A percentile compares a stretch with the other conserved stretches of the same genome.
phyloP scores from a whole-genome alignment of 148 eudicot species.

The Cornus suecica region DNA sequence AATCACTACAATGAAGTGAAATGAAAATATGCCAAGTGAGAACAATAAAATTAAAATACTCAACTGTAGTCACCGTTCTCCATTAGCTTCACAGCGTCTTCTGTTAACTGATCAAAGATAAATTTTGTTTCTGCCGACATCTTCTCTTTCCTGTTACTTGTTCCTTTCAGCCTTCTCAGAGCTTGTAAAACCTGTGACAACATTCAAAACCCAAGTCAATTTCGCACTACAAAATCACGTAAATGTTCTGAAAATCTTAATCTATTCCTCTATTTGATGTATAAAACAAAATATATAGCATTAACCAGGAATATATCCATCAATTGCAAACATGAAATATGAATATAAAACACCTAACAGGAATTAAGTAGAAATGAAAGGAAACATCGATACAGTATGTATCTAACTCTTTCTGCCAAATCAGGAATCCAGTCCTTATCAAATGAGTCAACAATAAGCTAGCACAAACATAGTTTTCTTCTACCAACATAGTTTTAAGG shows the following conservation, averaged over 20 bases:
- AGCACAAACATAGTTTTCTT: too few species aligned
- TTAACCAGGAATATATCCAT: neutral
- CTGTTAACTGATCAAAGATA: constrained; percentile 90
- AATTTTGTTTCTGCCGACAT: constrained; percentile 78
- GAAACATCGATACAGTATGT: neutral
- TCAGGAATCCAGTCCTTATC: neutral
- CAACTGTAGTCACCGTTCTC: constrained; percentile 91
- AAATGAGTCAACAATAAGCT: too few species aligned
- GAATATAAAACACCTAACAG: neutral
- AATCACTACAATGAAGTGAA: too few species aligned
- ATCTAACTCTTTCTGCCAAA: neutral
- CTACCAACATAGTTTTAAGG: too few species aligned
- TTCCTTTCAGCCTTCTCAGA: constrained; percentile 82
- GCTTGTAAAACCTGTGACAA: constrained; percentile 71
- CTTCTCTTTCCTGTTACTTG: constrained; percentile 73
- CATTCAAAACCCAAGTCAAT: neutral
- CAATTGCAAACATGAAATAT: neutral
- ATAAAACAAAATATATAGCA: neutral
- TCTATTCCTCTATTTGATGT: neutral
- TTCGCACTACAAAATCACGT: neutral
- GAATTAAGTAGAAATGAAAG: neutral
- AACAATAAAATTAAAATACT: constrained; percentile 18
- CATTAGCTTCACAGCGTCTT: constrained; percentile 95
- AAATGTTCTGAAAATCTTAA: neutral
- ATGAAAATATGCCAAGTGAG: neutral